Conservation (phyloP, 192 early-diverging fungal species). For the Diversispora eburnea region DNA sequence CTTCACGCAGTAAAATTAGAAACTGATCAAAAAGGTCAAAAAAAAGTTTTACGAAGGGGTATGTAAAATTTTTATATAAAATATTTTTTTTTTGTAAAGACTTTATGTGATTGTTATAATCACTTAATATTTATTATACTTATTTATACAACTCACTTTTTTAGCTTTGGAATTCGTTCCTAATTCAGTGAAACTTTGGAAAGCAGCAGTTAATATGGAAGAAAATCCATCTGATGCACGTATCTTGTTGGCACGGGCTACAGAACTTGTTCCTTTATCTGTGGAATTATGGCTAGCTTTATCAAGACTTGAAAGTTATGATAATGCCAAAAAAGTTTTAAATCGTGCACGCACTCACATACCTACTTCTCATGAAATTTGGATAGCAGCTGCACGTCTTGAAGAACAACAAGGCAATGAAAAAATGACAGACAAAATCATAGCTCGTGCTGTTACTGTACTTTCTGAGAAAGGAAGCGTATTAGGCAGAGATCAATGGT, state of each 20-base stretch:
- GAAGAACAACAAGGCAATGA: slow-evolving; percentile 78
- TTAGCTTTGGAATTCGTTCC: slow-evolving; percentile 89
- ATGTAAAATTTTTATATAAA: not conserved
- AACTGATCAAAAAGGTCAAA: slow-evolving; percentile 67
- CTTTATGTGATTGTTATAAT: not conserved
- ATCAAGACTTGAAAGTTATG: slow-evolving; percentile 85
- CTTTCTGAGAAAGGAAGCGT: slow-evolving; percentile 63
- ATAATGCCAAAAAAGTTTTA: slow-evolving; percentile 83
- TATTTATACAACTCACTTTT: not conserved
- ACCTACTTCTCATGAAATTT: slow-evolving; percentile 90
- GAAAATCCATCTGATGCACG: slow-evolving; percentile 89
- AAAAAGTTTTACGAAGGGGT: slow-evolving; percentile 73
- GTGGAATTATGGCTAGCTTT: slow-evolving; percentile 96
- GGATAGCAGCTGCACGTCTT: slow-evolving; percentile 89
- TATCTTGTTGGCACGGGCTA: slow-evolving; percentile 86
- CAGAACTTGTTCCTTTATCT: slow-evolving; percentile 86
- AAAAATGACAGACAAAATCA: slow-evolving; percentile 63
- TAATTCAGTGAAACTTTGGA: slow-evolving; percentile 89
- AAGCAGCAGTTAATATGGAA: slow-evolving; percentile 85
- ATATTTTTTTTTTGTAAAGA: not conserved
- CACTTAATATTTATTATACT: not conserved
- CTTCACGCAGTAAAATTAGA: slow-evolving; percentile 83
- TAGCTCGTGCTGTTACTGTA: slow-evolving; percentile 64
- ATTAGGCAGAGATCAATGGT: slow-evolving; percentile 83
- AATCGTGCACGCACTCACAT: slow-evolving; percentile 83